These are phyloP conservation scores for Podila epigama DNA, from an alignment of 192 early-diverging fungal species.

Conservation along the genomic window DNA sequence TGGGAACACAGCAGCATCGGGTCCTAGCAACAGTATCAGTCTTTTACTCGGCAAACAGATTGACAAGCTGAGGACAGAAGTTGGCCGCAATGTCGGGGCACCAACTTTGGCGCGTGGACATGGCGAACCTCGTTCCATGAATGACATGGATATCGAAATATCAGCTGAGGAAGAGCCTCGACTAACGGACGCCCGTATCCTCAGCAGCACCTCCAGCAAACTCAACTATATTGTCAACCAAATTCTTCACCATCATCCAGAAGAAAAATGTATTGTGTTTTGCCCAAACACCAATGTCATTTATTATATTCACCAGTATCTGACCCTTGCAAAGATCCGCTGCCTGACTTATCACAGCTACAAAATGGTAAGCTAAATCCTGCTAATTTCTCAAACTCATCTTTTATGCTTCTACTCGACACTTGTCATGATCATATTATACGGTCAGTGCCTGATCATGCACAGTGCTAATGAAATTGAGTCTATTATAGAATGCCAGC, in stretches of 20 bases:
- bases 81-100: no score
- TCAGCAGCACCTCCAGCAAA: constrained; percentile 61
- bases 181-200: constrained; percentile 19
- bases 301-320: constrained; percentile 58
- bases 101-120: no score
- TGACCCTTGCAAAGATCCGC: constrained; percentile 57
- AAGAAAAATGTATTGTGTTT: constrained; percentile 72
- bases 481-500: constrained; percentile 27
- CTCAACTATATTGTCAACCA: constrained; percentile 61
- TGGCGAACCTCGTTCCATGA: no score
- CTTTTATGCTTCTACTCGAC: background rate
- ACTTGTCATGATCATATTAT: no score
- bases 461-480: no score
- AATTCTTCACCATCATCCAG: constrained; percentile 23
- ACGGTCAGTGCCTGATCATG: no score
- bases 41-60: constrained; percentile 25
- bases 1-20: background rate
- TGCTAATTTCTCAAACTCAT: background rate
- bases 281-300: constrained; percentile 60
- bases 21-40: background rate
- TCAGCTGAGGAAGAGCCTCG: background rate
- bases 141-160: background rate
- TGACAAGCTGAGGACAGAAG: background rate
- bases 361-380: constrained; percentile 45
- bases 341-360: constrained; percentile 60